Evolutionary conservation across 768 basidiomycete species (phyloP).

Genomic region (Candolleomyces eurysporus): DNA sequence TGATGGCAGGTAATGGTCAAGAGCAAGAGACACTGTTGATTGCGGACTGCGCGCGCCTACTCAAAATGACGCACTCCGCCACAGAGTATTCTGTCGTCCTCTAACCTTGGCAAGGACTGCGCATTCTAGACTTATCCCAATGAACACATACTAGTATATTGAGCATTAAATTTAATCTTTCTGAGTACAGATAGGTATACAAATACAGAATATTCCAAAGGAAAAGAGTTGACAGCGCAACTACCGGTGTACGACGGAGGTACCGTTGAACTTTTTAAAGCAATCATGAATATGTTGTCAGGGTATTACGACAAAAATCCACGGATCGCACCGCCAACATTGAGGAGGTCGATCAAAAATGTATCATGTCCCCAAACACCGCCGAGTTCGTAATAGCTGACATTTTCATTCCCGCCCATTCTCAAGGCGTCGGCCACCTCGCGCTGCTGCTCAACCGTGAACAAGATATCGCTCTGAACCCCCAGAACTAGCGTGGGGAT

Average conservation of each 20-base stretch:
- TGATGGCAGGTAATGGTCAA: neutral
- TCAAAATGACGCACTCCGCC: no score
- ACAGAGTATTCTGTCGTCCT: no score
- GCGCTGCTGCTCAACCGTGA: slow-evolving; percentile 95
- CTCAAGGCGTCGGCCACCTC: slow-evolving; percentile 92
- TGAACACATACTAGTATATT: no score
- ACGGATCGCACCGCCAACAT: slow-evolving; percentile 88
- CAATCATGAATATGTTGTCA: neutral
- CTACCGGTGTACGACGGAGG: neutral
- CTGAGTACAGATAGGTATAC: no score
- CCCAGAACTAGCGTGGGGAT: slow-evolving; percentile 88
- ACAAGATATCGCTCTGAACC: slow-evolving; percentile 95
- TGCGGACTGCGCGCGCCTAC: no score
- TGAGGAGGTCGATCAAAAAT: slow-evolving; percentile 88
- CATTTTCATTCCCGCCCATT: slow-evolving; percentile 82
- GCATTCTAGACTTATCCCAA: no score
- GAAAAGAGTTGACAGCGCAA: no score
- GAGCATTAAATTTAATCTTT: no score
- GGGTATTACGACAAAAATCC: slow-evolving; percentile 69
- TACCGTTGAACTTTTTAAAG: neutral
- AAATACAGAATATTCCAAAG: no score
- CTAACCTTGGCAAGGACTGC: no score
- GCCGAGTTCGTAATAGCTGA: slow-evolving; percentile 96
- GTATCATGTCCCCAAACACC: slow-evolving; percentile 99
- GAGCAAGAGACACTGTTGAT: neutral